Evolutionary conservation across 2,329 filamentous ascomycete species (phyloP), one percentile per base, ranked within the genome.

Genomic region (Westerdykella ornata): DNA sequence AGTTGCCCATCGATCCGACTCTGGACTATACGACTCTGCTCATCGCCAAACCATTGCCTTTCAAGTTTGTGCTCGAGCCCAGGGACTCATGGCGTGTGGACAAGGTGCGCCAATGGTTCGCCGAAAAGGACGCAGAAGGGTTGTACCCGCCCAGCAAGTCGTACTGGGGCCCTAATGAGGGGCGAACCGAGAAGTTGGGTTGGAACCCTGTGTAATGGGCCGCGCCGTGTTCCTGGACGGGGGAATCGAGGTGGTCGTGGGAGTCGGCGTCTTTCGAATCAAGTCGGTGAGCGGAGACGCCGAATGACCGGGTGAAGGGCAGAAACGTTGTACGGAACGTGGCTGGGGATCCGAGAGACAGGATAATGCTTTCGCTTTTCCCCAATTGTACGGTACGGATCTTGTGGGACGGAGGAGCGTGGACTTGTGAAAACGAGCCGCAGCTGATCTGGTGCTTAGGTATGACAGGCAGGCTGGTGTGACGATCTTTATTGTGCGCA

Each of bases 11-110:
- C n/a, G 68, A 71, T 37, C 68, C 68, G 1, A 71, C 69, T 1
- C 63, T 71, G 29, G 59, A 69, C 46, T 71, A 65, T 50, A 65
- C 66, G 11, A 68, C 65, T 11, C 51, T 72, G 9, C 60, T 72
- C 22, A 72, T 72, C 35, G 68, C 69, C 1, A 72, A 72, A 43
- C 70, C 70, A 1, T 48, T 67, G 13, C 69, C 69, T 0, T 72
- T 72, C 57, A 59, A 63, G 31, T 72, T 72, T 47, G 41, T 62
- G 9, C 55, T 72, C 17, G 53, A 41, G 34, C 59, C 69, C 3
- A 62, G 70, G 3, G 47, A 57, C 38, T 37, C 49, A 13, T 46
- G 47, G 4, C 60, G 67, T 6, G 65, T 59, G 2, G 53, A 53
- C 6, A 52, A 54, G 16, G 57, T 67, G 1, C 53, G 60, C 11